Evolutionary conservation across 2,329 filamentous ascomycete species (phyloP).

Genomic region (Hirsutella rhossiliensis): DNA sequence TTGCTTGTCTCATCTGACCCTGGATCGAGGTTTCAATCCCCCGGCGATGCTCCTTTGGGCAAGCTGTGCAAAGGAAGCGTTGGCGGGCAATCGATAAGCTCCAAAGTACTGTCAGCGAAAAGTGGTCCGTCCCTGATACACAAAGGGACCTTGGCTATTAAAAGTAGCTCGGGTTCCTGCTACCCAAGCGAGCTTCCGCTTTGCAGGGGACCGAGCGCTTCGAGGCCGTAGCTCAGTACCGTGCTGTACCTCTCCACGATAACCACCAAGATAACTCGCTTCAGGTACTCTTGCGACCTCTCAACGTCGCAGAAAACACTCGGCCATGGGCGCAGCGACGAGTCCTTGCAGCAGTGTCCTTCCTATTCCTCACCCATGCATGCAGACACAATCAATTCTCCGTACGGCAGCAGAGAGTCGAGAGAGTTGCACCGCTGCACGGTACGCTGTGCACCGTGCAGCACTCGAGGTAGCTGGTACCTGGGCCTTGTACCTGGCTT

Average conservation of each 20-base stretch:
- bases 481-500: not conserved
- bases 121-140: not conserved
- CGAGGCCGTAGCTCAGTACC: not conserved
- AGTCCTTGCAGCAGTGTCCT: not conserved
- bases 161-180: not conserved
- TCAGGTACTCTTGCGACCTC: no score
- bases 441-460: not conserved
- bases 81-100: not conserved
- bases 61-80: not conserved
- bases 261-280: no score
- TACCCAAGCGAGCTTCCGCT: not conserved
- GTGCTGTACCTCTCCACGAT: no score
- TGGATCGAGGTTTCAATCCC: not conserved
- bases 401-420: not conserved
- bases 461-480: not conserved
- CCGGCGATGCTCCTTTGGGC: not conserved
- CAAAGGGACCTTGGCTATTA: not conserved
- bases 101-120: not conserved
- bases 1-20: conserved; percentile 2
- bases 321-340: not conserved
- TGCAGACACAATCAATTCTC: conserved; percentile 2
- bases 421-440: not conserved
- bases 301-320: not conserved
- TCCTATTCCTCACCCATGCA: conserved; percentile 1
- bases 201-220: not conserved